Conservation (phyloP, 805 yeast species). For the Tetrapisispora namnaoensis region DNA sequence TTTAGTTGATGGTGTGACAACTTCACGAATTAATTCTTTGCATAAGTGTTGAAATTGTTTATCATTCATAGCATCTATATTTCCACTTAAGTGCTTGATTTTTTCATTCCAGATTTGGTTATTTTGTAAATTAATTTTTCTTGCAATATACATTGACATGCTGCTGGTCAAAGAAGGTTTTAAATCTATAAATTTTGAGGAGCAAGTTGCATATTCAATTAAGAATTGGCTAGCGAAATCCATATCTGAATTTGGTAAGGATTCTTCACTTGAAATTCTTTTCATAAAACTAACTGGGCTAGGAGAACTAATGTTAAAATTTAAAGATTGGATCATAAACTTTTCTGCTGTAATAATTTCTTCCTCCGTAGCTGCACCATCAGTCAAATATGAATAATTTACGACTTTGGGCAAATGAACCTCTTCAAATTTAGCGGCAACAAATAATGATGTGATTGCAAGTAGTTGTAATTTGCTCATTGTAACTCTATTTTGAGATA, state of each 20-base stretch:
- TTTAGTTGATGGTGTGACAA: constrained; percentile 22
- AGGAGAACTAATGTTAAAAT: constrained; percentile 73
- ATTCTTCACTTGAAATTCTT: constrained; percentile 84
- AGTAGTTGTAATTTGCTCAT: constrained; percentile 73
- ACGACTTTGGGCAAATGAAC: constrained; percentile 78
- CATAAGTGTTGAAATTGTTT: constrained; percentile 16
- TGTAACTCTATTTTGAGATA: constrained; percentile 63
- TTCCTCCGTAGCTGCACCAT: constrained; percentile 71
- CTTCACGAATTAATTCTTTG: constrained; percentile 19
- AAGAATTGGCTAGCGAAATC: constrained; percentile 81
- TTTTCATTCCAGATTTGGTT: constrained; percentile 20
- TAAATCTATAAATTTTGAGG: constrained; percentile 60
- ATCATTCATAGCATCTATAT: constrained; percentile 17
- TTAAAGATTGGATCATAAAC: constrained; percentile 58
- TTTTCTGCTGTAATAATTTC: constrained; percentile 79
- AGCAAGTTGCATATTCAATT: constrained; percentile 67
- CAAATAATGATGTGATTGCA: constrained; percentile 77
- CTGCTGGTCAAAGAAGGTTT: constrained; percentile 79
- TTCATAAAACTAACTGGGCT: constrained; percentile 85
- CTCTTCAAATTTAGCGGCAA: constrained; percentile 91
- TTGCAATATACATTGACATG: constrained; percentile 74
- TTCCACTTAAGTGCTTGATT: constrained; percentile 22
- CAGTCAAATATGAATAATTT: constrained; percentile 81
- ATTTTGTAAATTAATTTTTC: constrained; percentile 38
- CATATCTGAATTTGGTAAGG: constrained; percentile 63